Evolutionary conservation across 1,284 basidiomycete species (phyloP).

Genomic region (Rhodotorula mucilaginosa): DNA sequence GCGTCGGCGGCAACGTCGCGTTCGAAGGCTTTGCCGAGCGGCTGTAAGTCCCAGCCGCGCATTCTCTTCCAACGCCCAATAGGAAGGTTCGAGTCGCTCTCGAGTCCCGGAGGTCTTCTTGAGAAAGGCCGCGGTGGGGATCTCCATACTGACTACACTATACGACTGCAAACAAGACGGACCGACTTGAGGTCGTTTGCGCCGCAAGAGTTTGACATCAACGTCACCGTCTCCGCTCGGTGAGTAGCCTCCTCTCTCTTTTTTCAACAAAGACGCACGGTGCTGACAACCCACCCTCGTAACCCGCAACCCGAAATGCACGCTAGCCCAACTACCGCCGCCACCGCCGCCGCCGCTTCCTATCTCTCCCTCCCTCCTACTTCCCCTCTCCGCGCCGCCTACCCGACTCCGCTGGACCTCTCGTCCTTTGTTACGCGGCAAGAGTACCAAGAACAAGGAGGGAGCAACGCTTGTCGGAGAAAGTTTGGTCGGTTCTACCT

Average conservation of each 20-base stretch:
- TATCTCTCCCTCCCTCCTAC: conserved; percentile 60
- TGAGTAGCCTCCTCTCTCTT: conserved; percentile 52
- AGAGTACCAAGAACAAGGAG: conserved; percentile 73
- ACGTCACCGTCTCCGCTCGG: conserved; percentile 69
- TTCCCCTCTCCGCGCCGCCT: conserved; percentile 55
- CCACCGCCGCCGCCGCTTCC: conserved; percentile 63
- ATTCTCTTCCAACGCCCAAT: not conserved
- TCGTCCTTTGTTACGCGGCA: conserved; percentile 60
- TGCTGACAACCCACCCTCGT: not conserved
- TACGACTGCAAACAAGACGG: conserved; percentile 46
- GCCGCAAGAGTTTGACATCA: conserved; percentile 70
- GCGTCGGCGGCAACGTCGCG: conserved; percentile 78
- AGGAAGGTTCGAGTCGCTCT: not conserved
- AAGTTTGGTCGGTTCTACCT: conserved; percentile 55
- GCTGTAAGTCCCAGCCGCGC: conserved; percentile 55
- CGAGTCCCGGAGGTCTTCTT: not conserved
- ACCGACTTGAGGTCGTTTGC: conserved; percentile 71
- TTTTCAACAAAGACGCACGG: not conserved
- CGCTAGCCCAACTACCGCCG: conserved; percentile 8
- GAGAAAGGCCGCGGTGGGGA: conserved; percentile 48
- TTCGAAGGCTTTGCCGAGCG: conserved; percentile 71
- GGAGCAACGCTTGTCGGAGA: conserved; percentile 66
- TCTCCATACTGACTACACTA: conserved; percentile 16
- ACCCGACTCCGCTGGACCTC: conserved; percentile 54
- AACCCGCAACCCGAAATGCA: not conserved